A percentile compares a stretch with the other conserved stretches of the same genome.
These are phyloP conservation scores for Aleurites moluccanus DNA, from an alignment of 441 rosid genomes.

Conservation along the genomic window DNA sequence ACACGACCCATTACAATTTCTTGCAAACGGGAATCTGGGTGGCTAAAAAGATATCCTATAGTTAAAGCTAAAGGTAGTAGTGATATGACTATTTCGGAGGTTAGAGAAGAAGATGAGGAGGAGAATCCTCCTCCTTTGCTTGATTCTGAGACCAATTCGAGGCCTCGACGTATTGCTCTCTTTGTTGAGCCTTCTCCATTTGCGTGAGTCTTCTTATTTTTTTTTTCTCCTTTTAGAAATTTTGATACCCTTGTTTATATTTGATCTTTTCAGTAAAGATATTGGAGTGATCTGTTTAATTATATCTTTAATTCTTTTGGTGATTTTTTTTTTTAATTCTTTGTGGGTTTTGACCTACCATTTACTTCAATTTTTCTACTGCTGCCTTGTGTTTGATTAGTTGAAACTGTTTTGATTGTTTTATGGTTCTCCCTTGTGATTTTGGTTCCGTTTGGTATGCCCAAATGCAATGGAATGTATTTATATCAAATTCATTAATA, in stretches of 20 bases:
- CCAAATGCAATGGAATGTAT: too few relatives aligned
- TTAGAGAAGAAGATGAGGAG: slow-evolving; percentile 44
- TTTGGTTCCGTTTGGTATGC: slow-evolving; percentile 12
- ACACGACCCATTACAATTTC: slow-evolving; percentile 40
- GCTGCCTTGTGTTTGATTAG: slow-evolving; percentile 21
- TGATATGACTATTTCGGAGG: slow-evolving; percentile 55
- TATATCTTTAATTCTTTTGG: background rate
- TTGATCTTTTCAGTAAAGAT: background rate
- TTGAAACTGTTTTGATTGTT: slow-evolving; percentile 12
- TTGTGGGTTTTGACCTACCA: slow-evolving; percentile 10
- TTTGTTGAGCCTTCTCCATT: slow-evolving; percentile 98
- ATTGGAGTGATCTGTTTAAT: background rate
- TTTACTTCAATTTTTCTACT: slow-evolving; percentile 15
- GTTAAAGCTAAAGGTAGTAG: slow-evolving; percentile 27
- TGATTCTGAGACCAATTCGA: slow-evolving; percentile 53
- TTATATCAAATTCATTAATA: too few relatives aligned
- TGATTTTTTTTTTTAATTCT: background rate
- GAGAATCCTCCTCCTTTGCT: slow-evolving; percentile 50
- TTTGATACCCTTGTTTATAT: background rate
- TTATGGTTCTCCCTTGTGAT: background rate
- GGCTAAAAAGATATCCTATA: slow-evolving; percentile 14
- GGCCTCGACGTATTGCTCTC: slow-evolving; percentile 86
- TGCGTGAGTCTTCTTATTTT: slow-evolving; percentile 69
- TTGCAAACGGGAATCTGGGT: slow-evolving; percentile 22
- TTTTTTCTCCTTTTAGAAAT: background rate